phyloP scores from a whole-genome alignment of 2,329 filamentous ascomycete species.

The Scortechinia acanthostroma region DNA sequence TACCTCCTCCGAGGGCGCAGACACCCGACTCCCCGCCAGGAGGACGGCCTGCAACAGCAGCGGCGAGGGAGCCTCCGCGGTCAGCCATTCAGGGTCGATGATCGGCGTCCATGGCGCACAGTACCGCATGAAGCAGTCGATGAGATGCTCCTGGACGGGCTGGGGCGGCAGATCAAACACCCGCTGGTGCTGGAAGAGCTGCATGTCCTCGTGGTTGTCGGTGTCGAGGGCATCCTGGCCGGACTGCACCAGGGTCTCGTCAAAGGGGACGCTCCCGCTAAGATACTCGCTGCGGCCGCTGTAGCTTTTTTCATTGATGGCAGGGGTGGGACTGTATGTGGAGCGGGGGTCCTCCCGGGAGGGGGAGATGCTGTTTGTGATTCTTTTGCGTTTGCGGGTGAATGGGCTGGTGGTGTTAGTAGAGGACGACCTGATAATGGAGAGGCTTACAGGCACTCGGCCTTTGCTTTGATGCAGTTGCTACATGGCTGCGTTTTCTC shows the following conservation, averaged over 20 bases:
- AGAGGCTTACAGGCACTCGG: not conserved
- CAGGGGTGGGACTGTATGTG: not conserved
- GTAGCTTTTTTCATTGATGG: not conserved
- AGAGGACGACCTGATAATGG: too few species aligned
- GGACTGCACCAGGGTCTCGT: not conserved
- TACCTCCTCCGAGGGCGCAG: conserved; percentile 16
- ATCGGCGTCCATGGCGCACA: conserved; percentile 31
- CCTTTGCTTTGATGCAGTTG: not conserved
- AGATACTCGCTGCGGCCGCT: not conserved
- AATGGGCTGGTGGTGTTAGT: too few species aligned
- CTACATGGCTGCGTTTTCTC: not conserved
- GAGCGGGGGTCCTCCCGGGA: conserved; percentile 12
- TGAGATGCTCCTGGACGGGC: conserved; percentile 3
- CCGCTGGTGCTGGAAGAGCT: not conserved
- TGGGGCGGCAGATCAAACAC: not conserved
- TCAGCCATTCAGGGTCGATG: conserved; percentile 26
- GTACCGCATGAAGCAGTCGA: conserved; percentile 26
- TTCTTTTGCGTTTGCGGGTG: conserved; percentile 17
- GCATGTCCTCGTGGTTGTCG: not conserved
- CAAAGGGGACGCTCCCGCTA: not conserved
- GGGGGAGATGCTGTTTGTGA: conserved; percentile 19
- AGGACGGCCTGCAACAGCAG: not conserved
- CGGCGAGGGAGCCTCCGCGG: conserved; percentile 11
- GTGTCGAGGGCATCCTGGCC: not conserved
- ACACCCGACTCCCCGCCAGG: not conserved